Percentiles rank a stretch among this genome's conserved stretches.
Conservation (phyloP, 805 yeast species). For the Lachancea dasiensis region DNA sequence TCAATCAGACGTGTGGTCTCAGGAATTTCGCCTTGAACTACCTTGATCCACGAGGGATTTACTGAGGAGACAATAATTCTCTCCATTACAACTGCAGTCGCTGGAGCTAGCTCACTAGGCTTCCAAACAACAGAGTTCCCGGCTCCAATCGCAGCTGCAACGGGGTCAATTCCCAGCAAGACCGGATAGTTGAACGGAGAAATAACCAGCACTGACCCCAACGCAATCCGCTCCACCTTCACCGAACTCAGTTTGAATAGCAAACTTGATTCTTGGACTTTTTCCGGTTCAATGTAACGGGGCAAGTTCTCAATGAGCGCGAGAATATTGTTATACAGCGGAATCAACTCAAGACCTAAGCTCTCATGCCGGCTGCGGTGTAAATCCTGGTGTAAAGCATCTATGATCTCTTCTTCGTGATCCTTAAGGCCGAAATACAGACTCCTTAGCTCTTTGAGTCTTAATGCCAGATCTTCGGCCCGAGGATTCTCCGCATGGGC, state of each 20-base stretch:
- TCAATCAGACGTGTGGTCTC: slow-evolving; percentile 56
- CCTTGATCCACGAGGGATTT: slow-evolving; percentile 53
- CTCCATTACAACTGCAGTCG: slow-evolving; percentile 51
- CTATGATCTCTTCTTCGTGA: slow-evolving; percentile 46
- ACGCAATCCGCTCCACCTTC: slow-evolving; percentile 37
- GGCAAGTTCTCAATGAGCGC: slow-evolving; percentile 54
- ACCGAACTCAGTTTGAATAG: slow-evolving; percentile 35
- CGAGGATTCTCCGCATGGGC: slow-evolving; percentile 13
- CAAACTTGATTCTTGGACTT: slow-evolving; percentile 27
- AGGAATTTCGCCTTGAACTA: slow-evolving; percentile 67
- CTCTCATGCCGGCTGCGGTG: slow-evolving; percentile 62
- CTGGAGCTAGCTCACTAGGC: slow-evolving; percentile 68
- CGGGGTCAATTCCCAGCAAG: slow-evolving; percentile 53
- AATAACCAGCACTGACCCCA: slow-evolving; percentile 68
- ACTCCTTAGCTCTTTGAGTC: slow-evolving; percentile 60
- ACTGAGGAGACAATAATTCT: slow-evolving; percentile 44
- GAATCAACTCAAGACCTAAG: slow-evolving; percentile 48
- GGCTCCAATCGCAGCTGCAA: slow-evolving; percentile 75
- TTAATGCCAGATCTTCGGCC: slow-evolving; percentile 27
- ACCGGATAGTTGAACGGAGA: slow-evolving; percentile 43
- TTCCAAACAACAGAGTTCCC: slow-evolving; percentile 79
- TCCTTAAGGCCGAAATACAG: slow-evolving; percentile 60
- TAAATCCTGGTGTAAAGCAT: slow-evolving; percentile 62
- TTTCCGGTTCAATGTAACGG: slow-evolving; percentile 53
- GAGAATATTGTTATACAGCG: slow-evolving; percentile 48